A percentile compares a stretch with the other conserved stretches of the same genome.
Conservation (phyloP, 2,329 filamentous ascomycete genomes). For the Colletotrichum endophyticum region DNA sequence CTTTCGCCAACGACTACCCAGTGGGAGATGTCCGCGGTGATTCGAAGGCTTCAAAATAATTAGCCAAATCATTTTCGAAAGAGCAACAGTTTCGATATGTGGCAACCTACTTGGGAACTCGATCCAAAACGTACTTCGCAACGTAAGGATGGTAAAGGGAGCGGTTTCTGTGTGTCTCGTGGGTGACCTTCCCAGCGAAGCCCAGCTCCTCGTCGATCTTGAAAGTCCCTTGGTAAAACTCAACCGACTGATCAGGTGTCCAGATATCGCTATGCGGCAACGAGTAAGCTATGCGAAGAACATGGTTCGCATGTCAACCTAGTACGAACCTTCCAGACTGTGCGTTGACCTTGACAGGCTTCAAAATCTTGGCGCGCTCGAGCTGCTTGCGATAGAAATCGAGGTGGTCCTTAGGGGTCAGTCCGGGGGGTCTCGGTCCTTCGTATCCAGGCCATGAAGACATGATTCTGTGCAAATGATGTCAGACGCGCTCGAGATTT, state of each 20-base stretch:
- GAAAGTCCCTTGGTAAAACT: slow-evolving; percentile 35
- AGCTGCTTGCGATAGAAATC: slow-evolving; percentile 17
- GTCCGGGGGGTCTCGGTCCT: neutral
- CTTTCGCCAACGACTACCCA: slow-evolving; percentile 28
- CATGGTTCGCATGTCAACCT: neutral
- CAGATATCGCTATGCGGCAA: slow-evolving; percentile 29
- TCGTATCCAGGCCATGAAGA: slow-evolving; percentile 12
- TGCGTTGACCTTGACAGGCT: slow-evolving; percentile 16
- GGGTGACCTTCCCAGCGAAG: slow-evolving; percentile 30
- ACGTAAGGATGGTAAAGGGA: slow-evolving; percentile 35
- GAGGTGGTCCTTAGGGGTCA: slow-evolving; percentile 10
- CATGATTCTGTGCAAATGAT: neutral
- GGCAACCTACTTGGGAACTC: slow-evolving; percentile 31
- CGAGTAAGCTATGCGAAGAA: neutral
- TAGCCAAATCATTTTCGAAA: neutral
- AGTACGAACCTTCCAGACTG: slow-evolving; percentile 19
- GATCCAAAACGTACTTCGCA: slow-evolving; percentile 28
- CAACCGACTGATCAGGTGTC: slow-evolving; percentile 33
- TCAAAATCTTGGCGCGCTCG: slow-evolving; percentile 1
- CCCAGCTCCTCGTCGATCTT: slow-evolving; percentile 33
- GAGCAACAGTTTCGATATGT: neutral
- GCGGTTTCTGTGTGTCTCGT: slow-evolving; percentile 37
- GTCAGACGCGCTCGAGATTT: neutral
- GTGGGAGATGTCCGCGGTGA: slow-evolving; percentile 30
- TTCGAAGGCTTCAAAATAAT: slow-evolving; percentile 20